Base-by-base conservation (phyloP, 768 basidiomycete species). In the Asterophora parasitica region DNA sequence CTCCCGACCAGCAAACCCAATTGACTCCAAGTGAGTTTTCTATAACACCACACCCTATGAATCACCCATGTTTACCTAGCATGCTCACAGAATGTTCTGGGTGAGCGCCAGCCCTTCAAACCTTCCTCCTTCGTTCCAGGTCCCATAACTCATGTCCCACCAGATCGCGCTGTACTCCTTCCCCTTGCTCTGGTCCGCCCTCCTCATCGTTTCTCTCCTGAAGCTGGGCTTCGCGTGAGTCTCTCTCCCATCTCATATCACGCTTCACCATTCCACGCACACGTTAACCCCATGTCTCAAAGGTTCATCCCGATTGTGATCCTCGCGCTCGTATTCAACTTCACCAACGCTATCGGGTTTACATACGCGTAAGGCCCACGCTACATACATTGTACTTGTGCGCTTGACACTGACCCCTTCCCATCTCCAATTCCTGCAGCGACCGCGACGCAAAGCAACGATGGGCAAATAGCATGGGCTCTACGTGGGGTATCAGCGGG, bases 221-320 rank as follows among this genome's bases (percentile, higher is more conserved):
- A 91, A 92, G 64, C 83, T 96, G 65, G 88, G 81, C 62, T 74
- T 94, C 53, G 83, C 84, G 92, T 95, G 55, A 58, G 89, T 78
- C n/a, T n/a, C n/a, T n/a, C n/a, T n/a, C n/a, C n/a, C 4, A 23
- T 6, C 23, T 23, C 23, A 46, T 34, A 33, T 46, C 44, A 13
- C 26, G 23, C 23, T 27, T 7, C 12, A 27, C 44, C 19, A 15
- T 1, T 40, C 20, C 48, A 17, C 46, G 19, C n/a, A 15, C 40
- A 12, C 34, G 28, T 15, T 30, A 23, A n/a, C 38, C 43, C 15
- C 44, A 28, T n/a, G 13, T 12, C 0, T 15, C 12, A 31, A 33
- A 96, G 93, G 7, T 98, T 94, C 67, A 73, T 98, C 52, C 96
- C 96, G 7, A 97, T 98, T 56, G 93, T 98, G 45, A 65, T 85